Evolutionary conservation across 768 basidiomycete genomes (phyloP), one percentile per base, ranked within the genome.

Genomic region (Lepiota brunneoincarnata): DNA sequence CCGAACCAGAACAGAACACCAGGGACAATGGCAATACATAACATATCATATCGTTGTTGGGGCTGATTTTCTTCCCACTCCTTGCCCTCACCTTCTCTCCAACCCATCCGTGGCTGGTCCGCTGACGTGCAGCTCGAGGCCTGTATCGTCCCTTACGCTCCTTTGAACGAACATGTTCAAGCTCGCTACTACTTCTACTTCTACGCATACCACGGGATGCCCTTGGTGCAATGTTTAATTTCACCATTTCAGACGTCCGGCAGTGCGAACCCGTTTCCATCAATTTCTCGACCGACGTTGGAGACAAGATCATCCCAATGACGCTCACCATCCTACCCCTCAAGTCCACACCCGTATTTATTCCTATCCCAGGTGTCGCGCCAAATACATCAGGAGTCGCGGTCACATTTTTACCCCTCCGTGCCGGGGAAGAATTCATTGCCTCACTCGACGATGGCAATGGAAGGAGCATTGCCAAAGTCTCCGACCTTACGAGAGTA

Each of bases 211-310:
- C 21, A 17, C 24, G n/a, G 11, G 35, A 18, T 17, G 36, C 31
- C 34, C 51, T 11, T n/a, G 51, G 43, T 18, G 18, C 23, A 5
- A 38, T 37, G 43, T 31, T 78, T 61, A 62, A 66, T 18, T 66
- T 76, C 53, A 77, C 80, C 18, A 58, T 53, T 39, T 44, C 58
- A 20, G 50, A 67, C 24, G 76, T 81, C 57, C 62, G 71, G 51
- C 81, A 86, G 64, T 86, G 84, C 67, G 75, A 72, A 56, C 72
- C 74, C 14, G 75, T 83, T 53, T 66, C 65, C 34, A 66, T 84
- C 43, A 63, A 67, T 23, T 79, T 84, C 58, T 59, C 61, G 17
- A 78, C 78, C n/a, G 68, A 72, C 46, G 60, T 66, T 28, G 69
- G 67, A 47, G 58, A 64, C 20, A 47, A 64, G 10, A 60, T 69